phyloP scores from a whole-genome alignment of 768 basidiomycete genomes.

The Mycena vitilis region DNA sequence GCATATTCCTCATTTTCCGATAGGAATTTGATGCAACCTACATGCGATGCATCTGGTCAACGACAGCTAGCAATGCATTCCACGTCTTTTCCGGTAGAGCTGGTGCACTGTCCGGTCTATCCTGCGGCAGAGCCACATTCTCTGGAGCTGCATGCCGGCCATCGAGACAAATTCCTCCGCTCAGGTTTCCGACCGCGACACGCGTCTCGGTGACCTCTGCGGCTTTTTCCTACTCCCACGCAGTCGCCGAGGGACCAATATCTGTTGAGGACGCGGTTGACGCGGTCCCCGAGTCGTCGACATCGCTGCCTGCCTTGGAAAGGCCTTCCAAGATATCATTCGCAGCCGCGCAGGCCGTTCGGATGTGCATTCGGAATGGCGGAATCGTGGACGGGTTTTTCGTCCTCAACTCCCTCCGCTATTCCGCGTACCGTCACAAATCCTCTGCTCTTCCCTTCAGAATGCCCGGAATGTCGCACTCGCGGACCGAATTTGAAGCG shows the following conservation, averaged over 20 bases:
- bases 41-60: slow-evolving; percentile 79
- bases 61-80: slow-evolving; percentile 58
- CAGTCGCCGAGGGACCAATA: slow-evolving; percentile 4
- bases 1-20: slow-evolving; percentile 14
- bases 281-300: slow-evolving; percentile 25
- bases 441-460: slow-evolving; percentile 32
- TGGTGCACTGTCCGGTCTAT: slow-evolving; percentile 8
- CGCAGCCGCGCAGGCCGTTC: slow-evolving; percentile 65
- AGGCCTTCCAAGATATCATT: slow-evolving; percentile 33
- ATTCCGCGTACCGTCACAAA: slow-evolving; percentile 47
- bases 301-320: slow-evolving; percentile 21
- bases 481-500: slow-evolving; percentile 46
- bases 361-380: slow-evolving; percentile 54
- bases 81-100: slow-evolving; percentile 33
- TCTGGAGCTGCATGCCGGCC: slow-evolving; percentile 10
- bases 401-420: slow-evolving; percentile 68
- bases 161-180: background rate
- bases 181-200: slow-evolving; percentile 7
- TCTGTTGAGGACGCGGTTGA: slow-evolving; percentile 27
- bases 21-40: slow-evolving; percentile 64
- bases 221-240: slow-evolving; percentile 21
- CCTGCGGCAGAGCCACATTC: slow-evolving; percentile 20
- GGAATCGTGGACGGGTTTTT: slow-evolving; percentile 63
- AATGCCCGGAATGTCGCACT: slow-evolving; percentile 33
- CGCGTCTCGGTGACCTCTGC: slow-evolving; percentile 26